Evolutionary conservation across 345 rosid genomes (phyloP), one percentile per base, ranked within the genome.

Genomic region (Gossypium thurberi): DNA sequence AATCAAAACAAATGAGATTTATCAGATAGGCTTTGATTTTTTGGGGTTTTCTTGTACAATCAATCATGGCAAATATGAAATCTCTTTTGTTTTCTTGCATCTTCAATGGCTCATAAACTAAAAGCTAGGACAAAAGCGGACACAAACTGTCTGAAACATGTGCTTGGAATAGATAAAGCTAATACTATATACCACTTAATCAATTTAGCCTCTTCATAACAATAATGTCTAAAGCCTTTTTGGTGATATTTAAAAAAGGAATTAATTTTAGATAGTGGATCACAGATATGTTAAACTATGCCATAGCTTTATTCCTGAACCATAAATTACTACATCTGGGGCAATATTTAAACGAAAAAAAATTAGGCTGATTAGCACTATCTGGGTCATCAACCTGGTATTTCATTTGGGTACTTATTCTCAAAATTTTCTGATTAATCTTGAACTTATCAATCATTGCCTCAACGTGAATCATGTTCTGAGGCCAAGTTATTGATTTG

Each of bases 321-420:
- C 37, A 28, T 50, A 50, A 50, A 47, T 13, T 25, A 14, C 57
- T 55, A 14, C 17, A 48, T 33, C 57, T 8, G 13, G 12, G 50
- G 9, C 43, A 15, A 33, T 28, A 23, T 25, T 65, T 53, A 0
- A 53, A 53, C 3, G 1, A 20, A 51, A 33, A 28, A 69, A 9
- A 6, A 6, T 68, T 68, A 48, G 71, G 71, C 58, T 15, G 44
- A 67, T 67, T 3, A 50, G 58, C 71, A 67, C 71, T 17, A 48
- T 65, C 52, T 20, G 69, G 17, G 10, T 43, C 8, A 67, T 68
- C 21, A 25, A 15, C 3, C 58, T 68, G 12, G 43, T 26, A 67
- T 0, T 67, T 13, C 43, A 3, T 5, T 48, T 47, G 40, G 4
- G 42, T 66, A 12, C 42, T 47, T 67, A 48, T 48, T 67, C 21